phyloP scores from a whole-genome alignment of 495 filamentous ascomycete genomes.

The Aspergillus sclerotioniger region DNA sequence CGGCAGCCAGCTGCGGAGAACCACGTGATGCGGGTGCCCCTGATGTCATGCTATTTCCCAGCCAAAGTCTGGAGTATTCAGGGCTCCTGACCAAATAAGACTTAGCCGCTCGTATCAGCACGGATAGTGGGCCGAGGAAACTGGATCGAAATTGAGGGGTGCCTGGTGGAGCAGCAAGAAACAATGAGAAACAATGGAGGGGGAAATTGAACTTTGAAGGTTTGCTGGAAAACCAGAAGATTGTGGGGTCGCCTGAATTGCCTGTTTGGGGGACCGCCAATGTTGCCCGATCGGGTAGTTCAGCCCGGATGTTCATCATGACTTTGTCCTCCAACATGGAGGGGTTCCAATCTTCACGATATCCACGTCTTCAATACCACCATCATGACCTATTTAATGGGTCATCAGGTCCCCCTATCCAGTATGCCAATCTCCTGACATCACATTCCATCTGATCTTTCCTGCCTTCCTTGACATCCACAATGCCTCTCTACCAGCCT shows the following conservation, averaged over 20 bases:
- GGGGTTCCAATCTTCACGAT: neutral
- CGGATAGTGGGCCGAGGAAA: too few relatives aligned
- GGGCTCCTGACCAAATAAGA: too few relatives aligned
- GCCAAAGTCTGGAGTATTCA: too few relatives aligned
- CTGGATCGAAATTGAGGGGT: too few relatives aligned
- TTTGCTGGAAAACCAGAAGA: neutral
- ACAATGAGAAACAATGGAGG: too few relatives aligned
- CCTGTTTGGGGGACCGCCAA: neutral
- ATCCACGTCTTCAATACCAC: neutral
- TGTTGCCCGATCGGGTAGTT: neutral
- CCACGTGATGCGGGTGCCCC: too few relatives aligned
- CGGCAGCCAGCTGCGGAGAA: too few relatives aligned
- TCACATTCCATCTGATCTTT: neutral
- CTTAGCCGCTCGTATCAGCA: too few relatives aligned
- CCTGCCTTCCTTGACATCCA: neutral
- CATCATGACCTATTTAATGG: neutral
- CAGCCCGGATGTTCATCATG: neutral
- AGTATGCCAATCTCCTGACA: neutral
- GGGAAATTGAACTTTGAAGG: too few relatives aligned
- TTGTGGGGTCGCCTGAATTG: neutral
- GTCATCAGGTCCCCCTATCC: neutral
- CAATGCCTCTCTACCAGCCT: constrained; percentile 8
- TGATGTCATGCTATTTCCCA: too few relatives aligned
- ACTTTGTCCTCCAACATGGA: neutral
- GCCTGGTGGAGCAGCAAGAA: too few relatives aligned